These are phyloP conservation scores for Blastomyces gilchristii DNA, from an alignment of 2,329 filamentous ascomycete genomes.

Conservation along the genomic window DNA sequence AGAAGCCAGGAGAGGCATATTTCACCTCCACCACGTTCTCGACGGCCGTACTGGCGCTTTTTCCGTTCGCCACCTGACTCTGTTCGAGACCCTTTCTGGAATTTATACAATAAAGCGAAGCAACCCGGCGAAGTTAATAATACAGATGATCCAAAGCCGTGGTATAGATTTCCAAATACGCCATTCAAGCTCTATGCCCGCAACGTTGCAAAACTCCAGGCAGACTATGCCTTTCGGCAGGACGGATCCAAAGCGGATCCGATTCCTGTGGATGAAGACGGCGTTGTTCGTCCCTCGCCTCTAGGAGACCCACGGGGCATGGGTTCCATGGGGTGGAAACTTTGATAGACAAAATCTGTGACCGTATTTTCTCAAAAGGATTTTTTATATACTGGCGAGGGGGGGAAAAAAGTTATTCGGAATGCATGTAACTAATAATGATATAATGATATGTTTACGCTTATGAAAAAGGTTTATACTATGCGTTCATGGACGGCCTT, in stretches of 20 bases:
- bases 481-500: neutral
- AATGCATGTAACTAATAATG: neutral
- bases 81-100: neutral
- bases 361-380: neutral
- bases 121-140: neutral
- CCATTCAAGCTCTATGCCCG: constrained; percentile 32
- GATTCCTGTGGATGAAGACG: constrained; percentile 26
- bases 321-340: constrained; percentile 10
- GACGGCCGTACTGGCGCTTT: neutral
- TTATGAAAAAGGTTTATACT: neutral
- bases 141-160: constrained; percentile 12
- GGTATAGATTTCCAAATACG: constrained; percentile 29
- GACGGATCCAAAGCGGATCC: constrained; percentile 12
- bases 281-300: constrained; percentile 22
- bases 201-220: constrained; percentile 25
- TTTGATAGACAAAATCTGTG: neutral
- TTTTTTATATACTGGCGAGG: neutral
- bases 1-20: neutral
- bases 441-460: neutral
- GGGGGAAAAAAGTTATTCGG: neutral
- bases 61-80: neutral
- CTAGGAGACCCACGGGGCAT: neutral
- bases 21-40: neutral
- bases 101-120: neutral
- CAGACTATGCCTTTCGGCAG: constrained; percentile 22